Conservation (phyloP, 169 alveolate genomes). For the Cryptosporidium tyzzeri region DNA sequence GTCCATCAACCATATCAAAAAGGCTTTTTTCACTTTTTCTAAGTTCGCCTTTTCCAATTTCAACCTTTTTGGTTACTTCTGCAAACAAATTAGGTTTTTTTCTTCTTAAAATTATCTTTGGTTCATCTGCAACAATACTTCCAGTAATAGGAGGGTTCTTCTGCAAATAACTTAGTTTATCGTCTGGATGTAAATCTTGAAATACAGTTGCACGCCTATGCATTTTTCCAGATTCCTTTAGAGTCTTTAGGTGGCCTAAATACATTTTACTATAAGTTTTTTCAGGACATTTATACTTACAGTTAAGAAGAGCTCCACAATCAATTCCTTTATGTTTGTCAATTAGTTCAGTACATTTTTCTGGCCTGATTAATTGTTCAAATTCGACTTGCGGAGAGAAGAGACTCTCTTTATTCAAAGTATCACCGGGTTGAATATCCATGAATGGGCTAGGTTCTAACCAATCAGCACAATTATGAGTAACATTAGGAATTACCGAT, state of each 20-base stretch:
- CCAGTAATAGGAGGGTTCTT: constrained; percentile 38
- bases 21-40: background rate
- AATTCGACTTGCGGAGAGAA: background rate
- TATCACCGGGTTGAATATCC: background rate
- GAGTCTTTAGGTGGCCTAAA: background rate
- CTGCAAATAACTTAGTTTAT: constrained; percentile 13
- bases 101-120: constrained; percentile 5
- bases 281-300: background rate
- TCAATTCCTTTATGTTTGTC: no score
- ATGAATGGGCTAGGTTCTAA: background rate
- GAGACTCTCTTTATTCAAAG: background rate
- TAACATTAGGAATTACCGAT: background rate
- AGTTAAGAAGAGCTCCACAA: background rate
- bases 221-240: background rate
- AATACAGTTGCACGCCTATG: background rate
- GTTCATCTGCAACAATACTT: constrained; percentile 22
- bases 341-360: background rate
- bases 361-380: background rate
- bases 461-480: background rate
- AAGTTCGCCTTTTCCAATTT: background rate
- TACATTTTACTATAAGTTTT: background rate
- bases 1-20: background rate
- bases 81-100: background rate
- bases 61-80: background rate
- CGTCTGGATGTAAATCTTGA: background rate